Conservation (phyloP, 2,329 filamentous ascomycete genomes). For the Botrytis deweyae region DNA sequence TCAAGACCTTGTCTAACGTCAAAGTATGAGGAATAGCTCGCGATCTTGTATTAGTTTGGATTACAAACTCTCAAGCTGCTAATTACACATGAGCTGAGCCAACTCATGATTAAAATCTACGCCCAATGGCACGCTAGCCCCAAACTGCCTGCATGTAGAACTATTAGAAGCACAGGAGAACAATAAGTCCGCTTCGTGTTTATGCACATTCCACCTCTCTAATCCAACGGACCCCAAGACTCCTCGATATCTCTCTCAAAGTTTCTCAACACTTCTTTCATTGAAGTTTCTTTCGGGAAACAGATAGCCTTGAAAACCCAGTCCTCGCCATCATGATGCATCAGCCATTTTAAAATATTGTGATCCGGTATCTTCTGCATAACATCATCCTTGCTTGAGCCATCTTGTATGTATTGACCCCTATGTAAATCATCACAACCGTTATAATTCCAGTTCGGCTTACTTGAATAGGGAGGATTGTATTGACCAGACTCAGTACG, state of each 20-base stretch:
- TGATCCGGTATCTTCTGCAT: background rate
- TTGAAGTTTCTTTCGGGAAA: background rate
- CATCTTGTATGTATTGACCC: background rate
- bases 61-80: background rate
- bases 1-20: accelerated
- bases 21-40: background rate
- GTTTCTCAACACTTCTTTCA: background rate
- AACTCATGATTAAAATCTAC: background rate
- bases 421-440: background rate
- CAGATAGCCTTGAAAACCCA: background rate
- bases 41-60: background rate
- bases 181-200: no score
- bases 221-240: background rate
- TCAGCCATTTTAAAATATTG: background rate
- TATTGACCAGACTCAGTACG: background rate
- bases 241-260: background rate
- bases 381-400: background rate
- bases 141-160: background rate
- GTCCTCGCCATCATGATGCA: background rate
- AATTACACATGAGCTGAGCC: background rate
- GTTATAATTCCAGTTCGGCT: background rate
- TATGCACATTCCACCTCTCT: background rate
- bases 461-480: background rate
- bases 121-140: background rate
- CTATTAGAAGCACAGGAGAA: background rate